Percentiles rank a stretch among this genome's conserved stretches.
Evolutionary conservation across 208 protist genomes (phyloP).

Genomic region (Acanthamoeba lenticulata): DNA sequence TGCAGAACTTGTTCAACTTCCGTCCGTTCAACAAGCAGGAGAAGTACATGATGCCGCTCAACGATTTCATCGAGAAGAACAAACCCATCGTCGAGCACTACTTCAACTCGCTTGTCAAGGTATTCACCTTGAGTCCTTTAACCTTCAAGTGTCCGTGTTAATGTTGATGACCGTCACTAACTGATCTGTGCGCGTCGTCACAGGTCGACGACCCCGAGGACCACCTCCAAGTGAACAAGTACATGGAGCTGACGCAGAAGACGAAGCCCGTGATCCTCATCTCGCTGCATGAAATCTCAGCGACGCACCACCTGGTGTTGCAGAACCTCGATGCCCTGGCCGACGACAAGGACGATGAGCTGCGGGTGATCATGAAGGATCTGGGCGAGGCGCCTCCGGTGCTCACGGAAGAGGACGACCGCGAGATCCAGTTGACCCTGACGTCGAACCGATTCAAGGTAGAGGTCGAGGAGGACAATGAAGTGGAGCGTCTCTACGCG

Average conservation of each 20-base stretch:
- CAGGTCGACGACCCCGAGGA: constrained; percentile 81
- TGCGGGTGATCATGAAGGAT: constrained; percentile 81
- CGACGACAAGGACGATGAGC: constrained; percentile 80
- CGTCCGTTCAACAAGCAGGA: constrained; percentile 79
- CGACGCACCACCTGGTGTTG: constrained; percentile 80
- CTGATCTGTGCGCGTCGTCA: no score
- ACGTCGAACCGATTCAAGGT: constrained; percentile 79
- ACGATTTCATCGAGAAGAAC: constrained; percentile 82
- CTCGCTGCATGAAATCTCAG: constrained; percentile 82
- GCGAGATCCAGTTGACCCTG: constrained; percentile 83
- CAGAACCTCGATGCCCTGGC: constrained; percentile 79
- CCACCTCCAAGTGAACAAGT: constrained; percentile 85
- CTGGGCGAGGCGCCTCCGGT: constrained; percentile 78
- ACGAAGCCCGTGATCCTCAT: constrained; percentile 86
- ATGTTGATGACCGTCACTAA: no score
- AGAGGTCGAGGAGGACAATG: constrained; percentile 75
- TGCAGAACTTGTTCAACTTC: constrained; percentile 83
- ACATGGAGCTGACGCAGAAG: constrained; percentile 84
- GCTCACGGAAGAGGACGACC: constrained; percentile 73
- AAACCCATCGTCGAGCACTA: constrained; percentile 75
- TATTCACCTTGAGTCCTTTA: no score
- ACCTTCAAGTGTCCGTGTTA: no score
- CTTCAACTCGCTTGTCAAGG: constrained; percentile 80
- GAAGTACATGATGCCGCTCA: constrained; percentile 82
- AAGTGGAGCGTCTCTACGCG: constrained; percentile 73